These are phyloP conservation scores for Chlamydomonas schloesseri DNA, from an alignment of 139 green algal species.

Conservation along the genomic window DNA sequence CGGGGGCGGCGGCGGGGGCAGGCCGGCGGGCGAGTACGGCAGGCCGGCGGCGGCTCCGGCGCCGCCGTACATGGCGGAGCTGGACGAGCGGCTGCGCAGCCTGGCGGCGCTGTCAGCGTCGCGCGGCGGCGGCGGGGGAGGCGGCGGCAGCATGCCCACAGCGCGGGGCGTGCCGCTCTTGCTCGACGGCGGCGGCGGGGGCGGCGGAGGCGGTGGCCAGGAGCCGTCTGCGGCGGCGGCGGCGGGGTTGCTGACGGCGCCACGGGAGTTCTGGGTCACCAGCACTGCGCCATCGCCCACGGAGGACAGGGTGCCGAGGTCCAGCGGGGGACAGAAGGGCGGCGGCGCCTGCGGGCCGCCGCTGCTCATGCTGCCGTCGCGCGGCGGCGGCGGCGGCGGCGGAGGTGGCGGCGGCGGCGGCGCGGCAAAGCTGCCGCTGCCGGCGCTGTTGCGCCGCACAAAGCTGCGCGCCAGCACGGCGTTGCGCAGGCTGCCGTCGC, in stretches of 20 bases:
- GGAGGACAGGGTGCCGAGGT: not conserved
- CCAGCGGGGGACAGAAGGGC: constrained; percentile 27
- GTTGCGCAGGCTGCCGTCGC: not conserved
- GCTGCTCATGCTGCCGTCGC: not conserved
- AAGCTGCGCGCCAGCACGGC: constrained; percentile 8
- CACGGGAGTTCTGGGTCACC: constrained; percentile 24
- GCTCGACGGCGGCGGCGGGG: constrained; percentile 18
- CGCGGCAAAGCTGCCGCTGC: constrained; percentile 11
- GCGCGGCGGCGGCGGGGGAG: constrained; percentile 24
- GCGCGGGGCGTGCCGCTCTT: constrained; percentile 21
- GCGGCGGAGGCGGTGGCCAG: constrained; percentile 17
- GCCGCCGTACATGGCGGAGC: not conserved
- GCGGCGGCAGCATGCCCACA: not conserved
- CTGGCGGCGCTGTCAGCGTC: not conserved
- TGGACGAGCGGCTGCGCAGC: constrained; percentile 2
- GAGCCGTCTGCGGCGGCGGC: not conserved
- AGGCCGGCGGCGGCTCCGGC: not conserved
- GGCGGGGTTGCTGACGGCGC: not conserved
- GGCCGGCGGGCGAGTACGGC: not conserved
- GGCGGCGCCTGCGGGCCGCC: not conserved
- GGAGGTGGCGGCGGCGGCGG: constrained; percentile 2
- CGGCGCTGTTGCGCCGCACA: constrained; percentile 28
- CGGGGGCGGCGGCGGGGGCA: constrained; percentile 25
- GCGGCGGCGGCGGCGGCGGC: constrained; percentile 21
- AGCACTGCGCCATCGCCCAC: constrained; percentile 16